These are phyloP conservation scores for Sarcomyxa edulis DNA, from an alignment of 768 basidiomycete genomes.

Conservation along the genomic window DNA sequence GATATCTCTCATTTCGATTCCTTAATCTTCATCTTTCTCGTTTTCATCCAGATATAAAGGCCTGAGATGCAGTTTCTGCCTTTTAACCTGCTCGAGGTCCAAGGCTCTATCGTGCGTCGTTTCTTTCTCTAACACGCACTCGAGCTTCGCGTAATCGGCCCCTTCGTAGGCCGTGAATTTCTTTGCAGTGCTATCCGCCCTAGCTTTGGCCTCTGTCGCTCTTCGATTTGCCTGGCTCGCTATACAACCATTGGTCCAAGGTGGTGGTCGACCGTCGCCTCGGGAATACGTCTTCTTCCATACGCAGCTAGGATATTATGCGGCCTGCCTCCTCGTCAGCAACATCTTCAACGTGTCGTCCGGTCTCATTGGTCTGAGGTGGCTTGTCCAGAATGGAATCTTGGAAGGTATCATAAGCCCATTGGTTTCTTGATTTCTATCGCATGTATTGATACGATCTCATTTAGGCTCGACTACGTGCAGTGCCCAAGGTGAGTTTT, in stretches of 20 bases:
- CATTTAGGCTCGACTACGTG: slow-evolving; percentile 43
- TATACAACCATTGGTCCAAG: slow-evolving; percentile 24
- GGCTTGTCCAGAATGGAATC: slow-evolving; percentile 40
- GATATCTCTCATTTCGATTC: too few relatives aligned
- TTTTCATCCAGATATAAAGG: too few relatives aligned
- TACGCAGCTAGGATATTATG: slow-evolving; percentile 67
- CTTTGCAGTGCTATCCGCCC: slow-evolving; percentile 49
- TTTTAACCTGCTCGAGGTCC: not conserved
- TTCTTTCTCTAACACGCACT: not conserved
- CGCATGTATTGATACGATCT: slow-evolving; percentile 1
- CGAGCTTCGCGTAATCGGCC: slow-evolving; percentile 1
- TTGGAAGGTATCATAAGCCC: slow-evolving; percentile 34
- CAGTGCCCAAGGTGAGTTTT: slow-evolving; percentile 49
- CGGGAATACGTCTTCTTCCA: slow-evolving; percentile 60
- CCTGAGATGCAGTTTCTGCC: too few relatives aligned
- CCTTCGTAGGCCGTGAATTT: slow-evolving; percentile 36
- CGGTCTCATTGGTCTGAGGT: slow-evolving; percentile 49
- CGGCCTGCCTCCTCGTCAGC: slow-evolving; percentile 54
- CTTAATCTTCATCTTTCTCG: too few relatives aligned
- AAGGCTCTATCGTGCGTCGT: slow-evolving; percentile 7
- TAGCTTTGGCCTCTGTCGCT: slow-evolving; percentile 47
- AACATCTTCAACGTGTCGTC: slow-evolving; percentile 49
- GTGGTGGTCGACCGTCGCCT: slow-evolving; percentile 13
- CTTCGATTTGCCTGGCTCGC: slow-evolving; percentile 44
- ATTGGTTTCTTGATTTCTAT: not conserved